A percentile compares a stretch with the other conserved stretches of the same genome.
These are phyloP conservation scores for Gracilariopsis chorda DNA, from an alignment of 23 red algal species.

Conservation along the genomic window DNA sequence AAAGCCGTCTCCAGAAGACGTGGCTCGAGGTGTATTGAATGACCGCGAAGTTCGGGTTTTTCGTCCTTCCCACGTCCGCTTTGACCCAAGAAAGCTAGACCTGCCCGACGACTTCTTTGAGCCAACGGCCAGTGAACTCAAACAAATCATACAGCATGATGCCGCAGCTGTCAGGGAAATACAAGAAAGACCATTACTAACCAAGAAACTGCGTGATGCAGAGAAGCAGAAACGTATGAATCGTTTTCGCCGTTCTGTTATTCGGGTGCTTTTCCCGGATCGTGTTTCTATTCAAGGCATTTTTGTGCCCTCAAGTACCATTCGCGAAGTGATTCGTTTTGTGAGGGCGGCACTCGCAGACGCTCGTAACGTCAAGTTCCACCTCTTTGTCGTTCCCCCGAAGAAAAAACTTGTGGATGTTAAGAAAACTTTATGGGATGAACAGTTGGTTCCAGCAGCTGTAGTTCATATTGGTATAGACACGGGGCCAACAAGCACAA, in stretches of 20 bases:
- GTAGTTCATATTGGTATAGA: conserved; percentile 53
- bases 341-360: conserved; percentile 31
- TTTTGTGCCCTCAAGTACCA: conserved; percentile 46
- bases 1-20: conserved; percentile 29
- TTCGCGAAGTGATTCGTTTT: conserved; percentile 56
- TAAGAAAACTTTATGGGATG: conserved; percentile 49
- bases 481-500: not conserved
- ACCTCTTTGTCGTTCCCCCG: conserved; percentile 70
- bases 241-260: conserved; percentile 38
- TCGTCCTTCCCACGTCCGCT: conserved; percentile 13
- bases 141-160: not conserved
- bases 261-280: conserved; percentile 67
- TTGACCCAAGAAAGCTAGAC: conserved; percentile 31
- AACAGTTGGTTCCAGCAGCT: conserved; percentile 55
- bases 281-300: conserved; percentile 57
- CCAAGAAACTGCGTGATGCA: conserved; percentile 45
- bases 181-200: conserved; percentile 22
- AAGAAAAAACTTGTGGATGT: conserved; percentile 36
- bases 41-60: conserved; percentile 38
- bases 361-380: conserved; percentile 34
- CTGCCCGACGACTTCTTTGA: conserved; percentile 67
- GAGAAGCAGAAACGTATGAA: conserved; percentile 28
- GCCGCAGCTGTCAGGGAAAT: conserved; percentile 1
- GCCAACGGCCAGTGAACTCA: conserved; percentile 41
- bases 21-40: conserved; percentile 8